A percentile compares a stretch with the other conserved stretches of the same genome.
Conservation (phyloP, 2,329 filamentous ascomycete genomes). For the Ascomycota sp. region DNA sequence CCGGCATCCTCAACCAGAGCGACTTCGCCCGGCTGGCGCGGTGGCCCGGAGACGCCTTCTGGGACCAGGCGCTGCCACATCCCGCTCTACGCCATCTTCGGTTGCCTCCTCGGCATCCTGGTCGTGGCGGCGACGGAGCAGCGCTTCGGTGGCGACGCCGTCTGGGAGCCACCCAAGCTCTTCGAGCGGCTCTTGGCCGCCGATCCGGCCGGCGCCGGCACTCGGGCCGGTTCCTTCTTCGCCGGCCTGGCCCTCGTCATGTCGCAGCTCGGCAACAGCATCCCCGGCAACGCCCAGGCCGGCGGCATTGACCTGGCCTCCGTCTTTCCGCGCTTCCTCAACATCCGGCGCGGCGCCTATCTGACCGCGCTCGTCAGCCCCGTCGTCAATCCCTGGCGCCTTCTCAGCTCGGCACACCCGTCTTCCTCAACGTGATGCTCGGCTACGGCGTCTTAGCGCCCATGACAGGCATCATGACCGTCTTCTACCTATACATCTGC, state of each 20-base stretch:
- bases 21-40: conserved; percentile 17
- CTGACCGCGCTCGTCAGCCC: conserved; percentile 15
- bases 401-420: conserved; percentile 16
- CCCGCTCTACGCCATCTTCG: conserved; percentile 15
- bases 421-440: conserved; percentile 15
- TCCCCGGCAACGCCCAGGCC: conserved; percentile 16
- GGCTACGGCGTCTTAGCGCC: conserved; percentile 18
- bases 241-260: conserved; percentile 14
- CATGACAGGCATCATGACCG: conserved; percentile 19
- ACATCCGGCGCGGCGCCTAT: conserved; percentile 17
- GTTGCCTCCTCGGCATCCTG: conserved; percentile 18
- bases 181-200: conserved; percentile 12
- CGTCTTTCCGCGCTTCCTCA: conserved; percentile 15
- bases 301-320: conserved; percentile 20
- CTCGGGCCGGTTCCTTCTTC: conserved; percentile 17
- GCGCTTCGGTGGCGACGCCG: conserved; percentile 12
- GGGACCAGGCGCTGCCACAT: conserved; percentile 14
- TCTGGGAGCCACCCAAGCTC: conserved; percentile 18
- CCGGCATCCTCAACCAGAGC: conserved; percentile 18
- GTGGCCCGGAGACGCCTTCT: conserved; percentile 12
- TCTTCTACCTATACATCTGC: conserved; percentile 14
- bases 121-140: conserved; percentile 19
- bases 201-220: conserved; percentile 11
- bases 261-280: conserved; percentile 17
- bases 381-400: conserved; percentile 17